phyloP scores from a whole-genome alignment of 768 basidiomycete genomes.

The Cystobasidium ongulense region DNA sequence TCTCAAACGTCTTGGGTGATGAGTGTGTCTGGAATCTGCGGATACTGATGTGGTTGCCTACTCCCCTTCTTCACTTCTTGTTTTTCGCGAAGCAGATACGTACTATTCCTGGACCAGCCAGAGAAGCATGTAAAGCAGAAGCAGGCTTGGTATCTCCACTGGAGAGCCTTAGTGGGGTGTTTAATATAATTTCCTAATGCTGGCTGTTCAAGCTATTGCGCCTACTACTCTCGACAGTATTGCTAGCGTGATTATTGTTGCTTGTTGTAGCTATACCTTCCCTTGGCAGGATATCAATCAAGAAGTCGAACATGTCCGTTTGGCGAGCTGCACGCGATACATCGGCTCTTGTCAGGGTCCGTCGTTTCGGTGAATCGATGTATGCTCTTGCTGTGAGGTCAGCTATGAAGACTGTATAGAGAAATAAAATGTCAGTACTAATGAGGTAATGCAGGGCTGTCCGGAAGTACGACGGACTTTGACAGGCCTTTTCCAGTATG shows the following conservation, averaged over 20 bases:
- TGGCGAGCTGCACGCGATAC: constrained; percentile 69
- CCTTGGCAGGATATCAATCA: constrained; percentile 89
- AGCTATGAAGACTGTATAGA: constrained; percentile 74
- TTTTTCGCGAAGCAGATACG: too few species aligned
- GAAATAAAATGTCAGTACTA: constrained; percentile 2
- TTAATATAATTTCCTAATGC: too few species aligned
- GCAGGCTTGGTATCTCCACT: too few species aligned
- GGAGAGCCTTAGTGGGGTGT: too few species aligned
- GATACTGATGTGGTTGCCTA: too few species aligned
- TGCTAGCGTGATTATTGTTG: background rate
- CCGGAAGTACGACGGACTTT: constrained; percentile 55
- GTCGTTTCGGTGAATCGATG: constrained; percentile 36
- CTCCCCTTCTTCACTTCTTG: too few species aligned
- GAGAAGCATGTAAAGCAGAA: too few species aligned
- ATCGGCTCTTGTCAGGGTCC: constrained; percentile 36
- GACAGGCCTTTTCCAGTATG: constrained; percentile 94
- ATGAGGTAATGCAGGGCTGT: background rate
- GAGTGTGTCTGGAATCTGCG: too few species aligned
- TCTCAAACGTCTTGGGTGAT: too few species aligned
- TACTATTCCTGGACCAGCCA: too few species aligned
- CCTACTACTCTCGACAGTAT: background rate
- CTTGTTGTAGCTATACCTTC: constrained; percentile 52
- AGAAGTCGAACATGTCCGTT: constrained; percentile 73
- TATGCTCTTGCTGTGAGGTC: constrained; percentile 91
- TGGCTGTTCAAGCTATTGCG: background rate